Evolutionary conservation across 2,329 filamentous ascomycete genomes (phyloP).

Genomic region (Endocalyx cinctus): DNA sequence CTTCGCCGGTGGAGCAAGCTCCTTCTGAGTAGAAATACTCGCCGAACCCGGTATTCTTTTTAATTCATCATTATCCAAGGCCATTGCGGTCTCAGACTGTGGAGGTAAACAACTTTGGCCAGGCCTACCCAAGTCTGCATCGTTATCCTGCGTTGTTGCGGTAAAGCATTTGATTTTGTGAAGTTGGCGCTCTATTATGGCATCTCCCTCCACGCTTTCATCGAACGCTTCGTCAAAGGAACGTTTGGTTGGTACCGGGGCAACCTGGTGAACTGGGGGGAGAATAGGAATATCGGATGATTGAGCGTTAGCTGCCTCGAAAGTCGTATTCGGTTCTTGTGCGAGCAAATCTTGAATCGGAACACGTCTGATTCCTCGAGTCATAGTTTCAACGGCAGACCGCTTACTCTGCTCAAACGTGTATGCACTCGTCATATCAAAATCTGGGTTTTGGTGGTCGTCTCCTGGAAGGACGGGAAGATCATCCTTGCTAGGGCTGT

Average conservation of each 20-base stretch:
- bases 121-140: too few relatives aligned
- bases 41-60: too few relatives aligned
- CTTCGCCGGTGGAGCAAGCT: slow-evolving; percentile 20
- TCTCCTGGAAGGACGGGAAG: slow-evolving; percentile 3
- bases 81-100: too few relatives aligned
- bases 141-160: too few relatives aligned
- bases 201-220: neutral
- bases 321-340: slow-evolving; percentile 21
- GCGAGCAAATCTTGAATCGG: slow-evolving; percentile 23
- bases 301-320: too few relatives aligned
- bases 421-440: slow-evolving; percentile 29
- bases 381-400: slow-evolving; percentile 7
- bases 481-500: slow-evolving; percentile 16
- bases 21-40: slow-evolving; percentile 3
- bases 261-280: too few relatives aligned
- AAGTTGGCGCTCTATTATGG: neutral
- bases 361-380: slow-evolving; percentile 15
- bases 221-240: slow-evolving; percentile 22
- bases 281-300: too few relatives aligned
- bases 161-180: too few relatives aligned
- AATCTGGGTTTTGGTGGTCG: slow-evolving; percentile 14
- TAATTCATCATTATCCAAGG: too few relatives aligned
- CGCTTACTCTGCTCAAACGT: slow-evolving; percentile 26
- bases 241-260: slow-evolving; percentile 15
- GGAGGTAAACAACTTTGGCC: too few relatives aligned